phyloP scores from a whole-genome alignment of 495 filamentous ascomycete species.

The Annulohypoxylon stygium region DNA sequence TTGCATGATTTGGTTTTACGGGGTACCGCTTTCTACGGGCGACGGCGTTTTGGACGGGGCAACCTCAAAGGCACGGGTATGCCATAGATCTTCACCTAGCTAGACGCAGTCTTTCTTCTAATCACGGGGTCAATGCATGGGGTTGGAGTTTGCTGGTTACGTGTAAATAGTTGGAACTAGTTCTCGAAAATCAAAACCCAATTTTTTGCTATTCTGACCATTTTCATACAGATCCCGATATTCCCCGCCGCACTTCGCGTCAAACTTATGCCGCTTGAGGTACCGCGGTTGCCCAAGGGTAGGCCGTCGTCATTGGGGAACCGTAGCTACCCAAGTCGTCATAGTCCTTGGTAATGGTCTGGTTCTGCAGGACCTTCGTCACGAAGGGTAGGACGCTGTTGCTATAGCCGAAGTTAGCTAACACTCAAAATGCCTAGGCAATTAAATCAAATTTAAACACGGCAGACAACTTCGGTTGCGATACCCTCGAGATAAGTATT shows the following conservation, averaged over 20 bases:
- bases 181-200: background rate
- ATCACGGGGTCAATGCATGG: background rate
- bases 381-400: slow-evolving; percentile 65
- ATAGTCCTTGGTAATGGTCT: slow-evolving; percentile 61
- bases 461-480: background rate
- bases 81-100: slow-evolving; percentile 28
- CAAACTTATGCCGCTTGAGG: slow-evolving; percentile 48
- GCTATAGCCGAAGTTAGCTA: slow-evolving; percentile 49
- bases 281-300: slow-evolving; percentile 61
- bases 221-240: slow-evolving; percentile 6
- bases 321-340: slow-evolving; percentile 61
- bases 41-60: slow-evolving; percentile 32
- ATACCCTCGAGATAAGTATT: background rate
- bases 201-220: slow-evolving; percentile 14
- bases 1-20: slow-evolving; percentile 68
- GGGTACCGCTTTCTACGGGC: slow-evolving; percentile 14
- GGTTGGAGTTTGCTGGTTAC: slow-evolving; percentile 16
- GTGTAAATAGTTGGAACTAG: slow-evolving; percentile 18
- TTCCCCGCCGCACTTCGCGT: background rate
- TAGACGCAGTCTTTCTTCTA: slow-evolving; percentile 3
- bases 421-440: background rate
- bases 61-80: background rate
- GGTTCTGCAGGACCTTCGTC: slow-evolving; percentile 63
- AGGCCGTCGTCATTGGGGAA: slow-evolving; percentile 61
- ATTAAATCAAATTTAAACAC: background rate